Percentiles rank a stretch among this genome's conserved stretches.
Evolutionary conservation across 2,329 filamentous ascomycete genomes (phyloP).

Genomic region (Juglanconis juglandina): DNA sequence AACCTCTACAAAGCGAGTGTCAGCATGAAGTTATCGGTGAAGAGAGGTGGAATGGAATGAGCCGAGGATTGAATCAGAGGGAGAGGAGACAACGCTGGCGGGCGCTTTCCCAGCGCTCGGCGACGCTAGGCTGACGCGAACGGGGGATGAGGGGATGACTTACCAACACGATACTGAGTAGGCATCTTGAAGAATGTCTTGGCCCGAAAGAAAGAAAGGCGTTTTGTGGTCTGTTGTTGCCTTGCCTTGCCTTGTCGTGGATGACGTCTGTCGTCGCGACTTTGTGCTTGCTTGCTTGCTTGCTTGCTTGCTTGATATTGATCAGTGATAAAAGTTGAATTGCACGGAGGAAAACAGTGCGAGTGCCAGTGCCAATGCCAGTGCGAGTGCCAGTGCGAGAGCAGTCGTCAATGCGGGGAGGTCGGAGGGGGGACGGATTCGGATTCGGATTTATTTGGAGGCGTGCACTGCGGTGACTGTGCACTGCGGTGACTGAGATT

Average conservation of each 20-base stretch:
- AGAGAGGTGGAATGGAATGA: background rate
- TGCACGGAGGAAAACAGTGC: too few species aligned
- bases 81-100: background rate
- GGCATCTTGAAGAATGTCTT: constrained; percentile 33
- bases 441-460: too few species aligned
- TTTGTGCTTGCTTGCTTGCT: background rate
- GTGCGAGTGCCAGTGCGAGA: too few species aligned
- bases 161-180: constrained; percentile 44
- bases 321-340: background rate
- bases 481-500: too few species aligned
- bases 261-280: background rate
- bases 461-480: too few species aligned
- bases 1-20: constrained; percentile 54
- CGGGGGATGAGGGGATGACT: constrained; percentile 21
- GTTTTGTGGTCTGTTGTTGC: too few species aligned
- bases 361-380: too few species aligned
- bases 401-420: too few species aligned
- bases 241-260: too few species aligned
- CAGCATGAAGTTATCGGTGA: background rate
- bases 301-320: background rate
- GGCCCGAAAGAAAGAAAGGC: background rate
- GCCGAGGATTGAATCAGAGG: background rate
- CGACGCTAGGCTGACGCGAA: background rate
- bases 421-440: too few species aligned
- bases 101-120: background rate